Percentiles rank a stretch among this genome's conserved stretches.
These are phyloP conservation scores for Euphorbia celastroides DNA, from an alignment of 441 rosid genomes.

Conservation along the genomic window DNA sequence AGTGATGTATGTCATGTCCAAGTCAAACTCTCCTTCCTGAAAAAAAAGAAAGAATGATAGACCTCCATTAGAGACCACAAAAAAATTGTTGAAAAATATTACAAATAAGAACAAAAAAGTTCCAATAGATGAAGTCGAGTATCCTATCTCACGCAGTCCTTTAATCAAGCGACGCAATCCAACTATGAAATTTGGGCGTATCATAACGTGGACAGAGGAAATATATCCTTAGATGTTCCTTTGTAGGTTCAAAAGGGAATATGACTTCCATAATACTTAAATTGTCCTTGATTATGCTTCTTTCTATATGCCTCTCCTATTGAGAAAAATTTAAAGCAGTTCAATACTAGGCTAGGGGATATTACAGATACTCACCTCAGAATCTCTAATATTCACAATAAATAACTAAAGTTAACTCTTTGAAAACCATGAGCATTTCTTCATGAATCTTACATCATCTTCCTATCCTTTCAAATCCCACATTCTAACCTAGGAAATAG, in stretches of 20 bases:
- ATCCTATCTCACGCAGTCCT: not conserved
- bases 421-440: not conserved
- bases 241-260: not conserved
- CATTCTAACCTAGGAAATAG: not conserved
- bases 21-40: slow-evolving; percentile 95
- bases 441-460: not conserved
- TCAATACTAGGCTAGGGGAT: not conserved
- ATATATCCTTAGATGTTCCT: not conserved
- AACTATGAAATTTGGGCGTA: not conserved
- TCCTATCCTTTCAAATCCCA: not conserved
- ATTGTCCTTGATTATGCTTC: not conserved
- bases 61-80: not conserved
- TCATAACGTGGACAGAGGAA: not conserved
- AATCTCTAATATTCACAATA: not conserved
- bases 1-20: slow-evolving; percentile 87
- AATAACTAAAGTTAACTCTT: no score
- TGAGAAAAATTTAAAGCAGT: not conserved
- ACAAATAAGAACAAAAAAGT: not conserved
- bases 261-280: not conserved
- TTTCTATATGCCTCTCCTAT: not conserved
- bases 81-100: not conserved
- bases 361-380: not conserved
- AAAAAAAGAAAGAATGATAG: not conserved
- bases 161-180: not conserved
- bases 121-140: not conserved